Evolutionary conservation across 148 eudicot species (phyloP).

Genomic region (Rhododendron molle): DNA sequence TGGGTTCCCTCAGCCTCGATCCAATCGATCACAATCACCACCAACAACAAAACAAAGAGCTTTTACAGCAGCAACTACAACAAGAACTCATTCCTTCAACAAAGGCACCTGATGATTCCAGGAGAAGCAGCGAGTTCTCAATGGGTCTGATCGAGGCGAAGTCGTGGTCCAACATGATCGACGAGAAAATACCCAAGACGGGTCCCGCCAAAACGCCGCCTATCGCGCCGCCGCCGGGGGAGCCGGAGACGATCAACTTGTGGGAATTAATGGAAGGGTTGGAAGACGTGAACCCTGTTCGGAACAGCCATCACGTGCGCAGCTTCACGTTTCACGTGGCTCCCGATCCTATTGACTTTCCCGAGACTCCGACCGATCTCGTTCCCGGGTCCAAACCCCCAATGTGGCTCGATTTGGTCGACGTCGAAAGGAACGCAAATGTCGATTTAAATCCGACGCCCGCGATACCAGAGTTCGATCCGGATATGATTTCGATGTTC

Average conservation of each 20-base stretch:
- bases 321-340: slow-evolving; percentile 64
- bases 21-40: slow-evolving; percentile 10
- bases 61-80: neutral
- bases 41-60: neutral
- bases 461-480: slow-evolving; percentile 49
- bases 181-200: slow-evolving; percentile 50
- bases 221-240: slow-evolving; percentile 64
- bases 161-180: slow-evolving; percentile 84
- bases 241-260: slow-evolving; percentile 78
- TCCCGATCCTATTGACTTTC: slow-evolving; percentile 15
- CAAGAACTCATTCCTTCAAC: neutral
- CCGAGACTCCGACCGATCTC: slow-evolving; percentile 13
- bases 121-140: slow-evolving; percentile 37
- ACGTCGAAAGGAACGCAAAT: slow-evolving; percentile 14
- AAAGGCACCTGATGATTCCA: neutral
- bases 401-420: slow-evolving; percentile 20
- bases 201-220: slow-evolving; percentile 50
- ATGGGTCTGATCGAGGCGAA: slow-evolving; percentile 72
- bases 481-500: slow-evolving; percentile 59
- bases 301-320: slow-evolving; percentile 31
- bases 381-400: slow-evolving; percentile 22
- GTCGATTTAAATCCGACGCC: slow-evolving; percentile 19
- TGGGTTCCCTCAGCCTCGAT: slow-evolving; percentile 58
- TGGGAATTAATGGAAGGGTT: slow-evolving; percentile 91
- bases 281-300: slow-evolving; percentile 62